A percentile compares a stretch with the other conserved stretches of the same genome.
Evolutionary conservation across 345 rosid genomes (phyloP).

Genomic region (Lepidium africanum): DNA sequence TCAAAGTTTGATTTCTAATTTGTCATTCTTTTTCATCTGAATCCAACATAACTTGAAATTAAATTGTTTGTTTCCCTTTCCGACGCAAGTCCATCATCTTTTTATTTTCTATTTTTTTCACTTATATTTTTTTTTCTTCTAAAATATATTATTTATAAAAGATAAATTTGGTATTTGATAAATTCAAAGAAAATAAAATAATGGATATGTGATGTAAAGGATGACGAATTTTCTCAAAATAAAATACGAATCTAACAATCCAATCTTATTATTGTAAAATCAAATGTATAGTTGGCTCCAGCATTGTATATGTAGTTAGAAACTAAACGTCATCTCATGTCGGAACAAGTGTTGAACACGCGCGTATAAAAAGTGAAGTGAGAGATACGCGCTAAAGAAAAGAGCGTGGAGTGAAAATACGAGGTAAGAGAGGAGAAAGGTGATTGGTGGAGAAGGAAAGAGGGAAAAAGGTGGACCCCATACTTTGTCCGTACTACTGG

Average conservation of each 20-base stretch:
- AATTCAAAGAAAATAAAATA: neutral
- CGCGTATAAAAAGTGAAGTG: neutral
- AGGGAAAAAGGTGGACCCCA: conserved; percentile 52
- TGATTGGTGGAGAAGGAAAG: conserved; percentile 34
- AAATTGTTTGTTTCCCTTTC: conserved; percentile 25
- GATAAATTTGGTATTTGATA: neutral
- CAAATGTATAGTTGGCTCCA: conserved; percentile 40
- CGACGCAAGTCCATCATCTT: conserved; percentile 15
- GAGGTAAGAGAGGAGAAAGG: conserved; percentile 27
- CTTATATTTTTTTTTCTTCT: neutral
- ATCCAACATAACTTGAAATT: conserved; percentile 17
- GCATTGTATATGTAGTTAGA: conserved; percentile 33
- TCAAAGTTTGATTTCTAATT: neutral
- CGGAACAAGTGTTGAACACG: neutral
- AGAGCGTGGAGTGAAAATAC: conserved; percentile 35
- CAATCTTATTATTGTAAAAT: conserved; percentile 22
- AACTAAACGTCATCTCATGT: conserved; percentile 21
- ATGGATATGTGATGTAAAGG: conserved; percentile 36
- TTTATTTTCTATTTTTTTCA: neutral
- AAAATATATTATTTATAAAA: neutral
- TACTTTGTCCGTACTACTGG: conserved; percentile 71
- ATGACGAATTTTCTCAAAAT: conserved; percentile 28
- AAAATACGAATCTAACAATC: conserved; percentile 45
- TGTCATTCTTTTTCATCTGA: neutral
- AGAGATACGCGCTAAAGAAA: conserved; percentile 1